phyloP scores from a whole-genome alignment of 257 asterid genomes.

The Solanum tarapatanum region DNA sequence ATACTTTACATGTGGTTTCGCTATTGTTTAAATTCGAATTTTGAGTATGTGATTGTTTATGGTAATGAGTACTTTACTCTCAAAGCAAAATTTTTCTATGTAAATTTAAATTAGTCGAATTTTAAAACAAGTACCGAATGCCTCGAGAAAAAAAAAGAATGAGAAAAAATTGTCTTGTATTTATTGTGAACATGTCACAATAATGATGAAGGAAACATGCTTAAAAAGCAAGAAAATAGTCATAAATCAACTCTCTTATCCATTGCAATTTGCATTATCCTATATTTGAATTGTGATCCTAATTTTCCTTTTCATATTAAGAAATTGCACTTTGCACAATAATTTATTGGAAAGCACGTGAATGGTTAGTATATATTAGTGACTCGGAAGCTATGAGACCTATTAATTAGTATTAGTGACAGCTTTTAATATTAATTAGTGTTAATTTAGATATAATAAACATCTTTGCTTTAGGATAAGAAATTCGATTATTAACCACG shows the following conservation, averaged over 20 bases:
- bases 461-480: not conserved
- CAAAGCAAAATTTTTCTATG: not conserved
- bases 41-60: not conserved
- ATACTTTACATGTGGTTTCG: not conserved
- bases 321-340: not conserved
- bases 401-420: not conserved
- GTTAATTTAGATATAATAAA: not conserved
- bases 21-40: not conserved
- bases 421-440: not conserved
- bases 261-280: not conserved
- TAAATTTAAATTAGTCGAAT: not conserved
- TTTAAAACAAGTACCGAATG: accelerated
- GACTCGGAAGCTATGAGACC: not conserved
- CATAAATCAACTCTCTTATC: not conserved
- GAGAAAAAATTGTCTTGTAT: not conserved
- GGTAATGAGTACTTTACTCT: not conserved
- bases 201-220: slow-evolving; percentile 13
- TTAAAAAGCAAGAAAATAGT: slow-evolving; percentile 7
- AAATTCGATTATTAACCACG: not conserved
- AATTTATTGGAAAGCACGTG: not conserved
- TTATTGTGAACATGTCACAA: not conserved
- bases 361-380: not conserved
- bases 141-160: not conserved
- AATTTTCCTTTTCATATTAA: not conserved
- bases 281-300: slow-evolving; percentile 1